Evolutionary conservation across 1,139 yeast species (phyloP).

Genomic region (Pichia inconspicua): DNA sequence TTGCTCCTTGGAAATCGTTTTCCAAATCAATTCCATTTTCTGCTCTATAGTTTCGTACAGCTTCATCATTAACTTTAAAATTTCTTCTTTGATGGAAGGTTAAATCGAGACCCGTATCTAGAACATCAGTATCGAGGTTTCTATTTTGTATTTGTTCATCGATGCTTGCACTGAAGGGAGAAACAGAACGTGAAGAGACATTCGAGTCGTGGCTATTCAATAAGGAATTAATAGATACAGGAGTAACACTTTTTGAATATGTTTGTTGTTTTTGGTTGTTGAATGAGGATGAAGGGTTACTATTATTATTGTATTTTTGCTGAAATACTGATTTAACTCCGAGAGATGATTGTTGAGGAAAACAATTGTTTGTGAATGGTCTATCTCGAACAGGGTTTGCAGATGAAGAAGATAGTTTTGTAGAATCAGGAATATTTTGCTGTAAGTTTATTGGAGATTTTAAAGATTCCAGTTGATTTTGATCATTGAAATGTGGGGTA

Average conservation of each 20-base stretch:
- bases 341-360: not conserved
- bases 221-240: not conserved
- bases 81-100: not conserved
- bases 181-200: slow-evolving; percentile 8
- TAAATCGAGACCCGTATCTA: not conserved
- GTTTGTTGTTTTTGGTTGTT: not conserved
- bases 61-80: not conserved
- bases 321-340: not conserved
- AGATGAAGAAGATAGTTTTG: not conserved
- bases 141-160: not conserved
- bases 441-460: not conserved
- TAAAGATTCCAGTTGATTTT: not conserved
- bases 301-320: not conserved
- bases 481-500: not conserved
- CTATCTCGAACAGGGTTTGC: slow-evolving; percentile 4
- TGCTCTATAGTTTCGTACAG: not conserved
- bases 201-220: not conserved
- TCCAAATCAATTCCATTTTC: not conserved
- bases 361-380: slow-evolving; percentile 3
- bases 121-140: not conserved
- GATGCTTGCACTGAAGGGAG: slow-evolving; percentile 6
- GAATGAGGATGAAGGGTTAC: not conserved
- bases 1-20: slow-evolving; percentile 36
- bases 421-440: not conserved
- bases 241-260: not conserved